Evolutionary conservation across 164 flowering plant genomes (phyloP), one percentile per base, ranked within the genome.

Genomic region (Stephania cephalantha): DNA sequence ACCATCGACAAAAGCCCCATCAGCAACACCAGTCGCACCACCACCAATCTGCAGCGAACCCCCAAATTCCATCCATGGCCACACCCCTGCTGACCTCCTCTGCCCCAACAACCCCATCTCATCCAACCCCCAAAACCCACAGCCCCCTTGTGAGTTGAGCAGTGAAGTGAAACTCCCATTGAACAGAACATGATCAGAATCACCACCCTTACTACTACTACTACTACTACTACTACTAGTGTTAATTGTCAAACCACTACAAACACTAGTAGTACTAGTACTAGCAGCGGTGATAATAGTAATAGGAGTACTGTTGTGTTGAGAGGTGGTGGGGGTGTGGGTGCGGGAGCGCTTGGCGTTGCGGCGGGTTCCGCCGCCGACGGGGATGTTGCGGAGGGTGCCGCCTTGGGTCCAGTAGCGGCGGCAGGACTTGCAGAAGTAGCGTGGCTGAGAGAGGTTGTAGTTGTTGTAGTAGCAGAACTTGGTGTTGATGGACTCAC

Each of bases 391-490:
- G 22, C 92, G 85, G 70, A 90, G 90, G 29, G 91, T 76, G 11
- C 94, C 94, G 7, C 94, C 91, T 1, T 81, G 85, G 13, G 92
- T 88, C 92, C 92, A 88, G 83, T 88, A 88, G 6, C 94, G 86
- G 48, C 89, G 87, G 78, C 91, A 90, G 29, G 83, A 48, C 71
- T 87, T 90, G 85, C 92, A 89, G 83, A 87, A 87, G 78, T 88
- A 82, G 30, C 94, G 91, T 11, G 91, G 91, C 85, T 87, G 91
- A 18, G 89, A 81, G 77, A 85, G 85, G 82, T 85, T 88, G 83
- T 88, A 88, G 83, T 88, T 90, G 88, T 88, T 88, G 86, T 87
- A 88, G 87, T 88, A 88, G 77, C 91, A 88, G 83, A 90, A 90
- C 83, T 90, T 90, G 48, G 94, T 90, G 84, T 82, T 85, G 45